Evolutionary conservation across 108 stramenopile species (phyloP), one percentile per base, ranked within the genome.

Genomic region (Cyclostephanos tholiformis): DNA sequence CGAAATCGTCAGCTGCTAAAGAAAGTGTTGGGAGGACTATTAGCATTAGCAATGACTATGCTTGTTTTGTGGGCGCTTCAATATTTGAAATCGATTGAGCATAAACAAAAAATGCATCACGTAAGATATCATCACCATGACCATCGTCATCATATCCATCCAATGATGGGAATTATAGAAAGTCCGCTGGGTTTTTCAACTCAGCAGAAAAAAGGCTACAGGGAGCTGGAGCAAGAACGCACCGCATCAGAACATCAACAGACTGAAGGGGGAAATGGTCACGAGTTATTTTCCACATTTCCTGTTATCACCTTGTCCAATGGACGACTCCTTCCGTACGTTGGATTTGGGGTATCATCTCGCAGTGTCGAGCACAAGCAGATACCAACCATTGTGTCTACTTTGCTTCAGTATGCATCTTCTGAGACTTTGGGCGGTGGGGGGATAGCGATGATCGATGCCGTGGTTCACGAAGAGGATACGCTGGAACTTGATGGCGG

Each of bases 391-490:
- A 79, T 79, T 36, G 71, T 79, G 38, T 59, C 70, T 41, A 79
- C 65, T 35, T 56, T 79, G 23, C 59, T 79, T 10, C 65, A 79
- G 41, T 79, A 79, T 79, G 71, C 78, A 51, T 60, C 56, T 38
- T 53, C 70, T 22, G 78, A 79, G 23, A 79, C 55, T 63, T 71
- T 72, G 60, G 78, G 78, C 41, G 78, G 78, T 27, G 78, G 78
- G 10, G 78, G 78, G 0, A 72, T 79, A 43, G 71, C 78, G 9
- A 61, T 79, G 71, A 79, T 79, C 46, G 78, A 79, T 72, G 71
- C 78, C 9, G 71, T 79, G 26, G 62, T 71, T 49, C 65, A 72
- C 63, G 68, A 69, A 43, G 52, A 70, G 10, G 64, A 32, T 27
- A 61, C 69, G 39, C 2, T 39, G 25, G 56, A 46, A 25, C 39